Percentiles rank a stretch among this genome's conserved stretches.
These are phyloP conservation scores for Diaporthe ampelina DNA, from an alignment of 2,329 filamentous ascomycete genomes.

Conservation along the genomic window DNA sequence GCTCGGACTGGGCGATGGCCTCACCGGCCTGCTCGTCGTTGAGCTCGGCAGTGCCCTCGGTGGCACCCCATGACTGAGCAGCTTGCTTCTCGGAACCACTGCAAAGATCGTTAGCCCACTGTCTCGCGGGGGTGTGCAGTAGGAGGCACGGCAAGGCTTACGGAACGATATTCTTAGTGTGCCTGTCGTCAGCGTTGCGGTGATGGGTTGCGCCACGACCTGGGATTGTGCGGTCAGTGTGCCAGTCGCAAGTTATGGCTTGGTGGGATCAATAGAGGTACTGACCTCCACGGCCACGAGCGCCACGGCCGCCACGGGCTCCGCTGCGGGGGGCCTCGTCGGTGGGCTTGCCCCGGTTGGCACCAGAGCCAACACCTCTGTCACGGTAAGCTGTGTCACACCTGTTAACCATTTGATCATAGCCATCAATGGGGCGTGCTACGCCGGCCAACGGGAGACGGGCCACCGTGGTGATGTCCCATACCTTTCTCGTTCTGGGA, in stretches of 20 bases:
- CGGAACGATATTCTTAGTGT: constrained; percentile 62
- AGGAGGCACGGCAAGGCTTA: constrained; percentile 52
- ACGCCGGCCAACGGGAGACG: neutral
- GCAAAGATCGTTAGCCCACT: constrained; percentile 4
- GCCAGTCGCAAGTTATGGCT: neutral
- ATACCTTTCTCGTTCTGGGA: constrained; percentile 90
- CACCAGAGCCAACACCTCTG: constrained; percentile 82
- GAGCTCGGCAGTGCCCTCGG: constrained; percentile 85
- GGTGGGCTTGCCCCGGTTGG: constrained; percentile 85
- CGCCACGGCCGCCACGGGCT: constrained; percentile 73
- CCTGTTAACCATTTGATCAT: constrained; percentile 41
- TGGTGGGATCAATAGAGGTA: constrained; percentile 32
- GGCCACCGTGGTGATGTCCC: constrained; percentile 53
- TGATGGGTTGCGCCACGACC: constrained; percentile 68
- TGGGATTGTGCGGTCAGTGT: constrained; percentile 45
- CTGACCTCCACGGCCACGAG: constrained; percentile 73
- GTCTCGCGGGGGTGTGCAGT: neutral
- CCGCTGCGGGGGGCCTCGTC: constrained; percentile 74
- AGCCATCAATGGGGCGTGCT: constrained; percentile 33
- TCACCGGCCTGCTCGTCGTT: constrained; percentile 94
- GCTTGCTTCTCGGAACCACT: constrained; percentile 87
- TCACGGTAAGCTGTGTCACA: constrained; percentile 83
- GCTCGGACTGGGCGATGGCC: constrained; percentile 87
- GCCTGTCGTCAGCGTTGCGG: constrained; percentile 70
- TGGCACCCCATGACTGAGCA: constrained; percentile 89